A percentile compares a stretch with the other conserved stretches of the same genome.
phyloP scores from a whole-genome alignment of 306 rosid species.

The Lupinus albus region DNA sequence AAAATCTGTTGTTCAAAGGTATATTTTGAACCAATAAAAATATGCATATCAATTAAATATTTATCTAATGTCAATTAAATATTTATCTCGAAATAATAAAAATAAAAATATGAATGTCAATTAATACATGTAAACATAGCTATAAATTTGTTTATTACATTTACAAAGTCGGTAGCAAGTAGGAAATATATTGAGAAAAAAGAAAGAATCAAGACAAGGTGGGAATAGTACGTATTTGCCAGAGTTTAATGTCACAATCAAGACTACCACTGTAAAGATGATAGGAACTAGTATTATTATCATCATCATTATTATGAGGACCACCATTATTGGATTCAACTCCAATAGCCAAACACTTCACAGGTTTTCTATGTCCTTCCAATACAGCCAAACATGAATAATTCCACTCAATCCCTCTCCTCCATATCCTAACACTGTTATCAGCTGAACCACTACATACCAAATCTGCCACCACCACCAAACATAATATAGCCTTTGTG shows the following conservation, averaged over 20 bases:
- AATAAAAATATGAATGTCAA: too few relatives aligned
- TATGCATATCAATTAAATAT: too few relatives aligned
- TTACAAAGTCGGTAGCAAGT: background rate
- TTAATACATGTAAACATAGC: too few relatives aligned
- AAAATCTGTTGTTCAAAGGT: too few relatives aligned
- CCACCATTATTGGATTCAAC: constrained; percentile 34
- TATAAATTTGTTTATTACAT: too few relatives aligned
- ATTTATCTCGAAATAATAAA: too few relatives aligned
- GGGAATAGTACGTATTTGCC: constrained; percentile 53
- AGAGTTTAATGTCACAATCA: constrained; percentile 65
- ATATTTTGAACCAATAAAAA: too few relatives aligned
- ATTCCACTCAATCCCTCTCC: constrained; percentile 46
- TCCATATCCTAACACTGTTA: constrained; percentile 68
- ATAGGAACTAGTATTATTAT: constrained; percentile 35
- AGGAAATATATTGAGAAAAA: background rate
- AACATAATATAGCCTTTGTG: constrained; percentile 61
- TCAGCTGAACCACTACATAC: constrained; percentile 81
- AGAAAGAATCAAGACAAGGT: constrained; percentile 1
- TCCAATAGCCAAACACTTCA: constrained; percentile 60
- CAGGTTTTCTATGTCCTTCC: constrained; percentile 62
- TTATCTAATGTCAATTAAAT: too few relatives aligned
- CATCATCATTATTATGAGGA: background rate
- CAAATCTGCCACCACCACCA: constrained; percentile 60
- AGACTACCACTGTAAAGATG: constrained; percentile 66
- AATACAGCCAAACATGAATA: constrained; percentile 66